Conservation (phyloP, 1,284 basidiomycete species). For the Heterobasidion parviporum region DNA sequence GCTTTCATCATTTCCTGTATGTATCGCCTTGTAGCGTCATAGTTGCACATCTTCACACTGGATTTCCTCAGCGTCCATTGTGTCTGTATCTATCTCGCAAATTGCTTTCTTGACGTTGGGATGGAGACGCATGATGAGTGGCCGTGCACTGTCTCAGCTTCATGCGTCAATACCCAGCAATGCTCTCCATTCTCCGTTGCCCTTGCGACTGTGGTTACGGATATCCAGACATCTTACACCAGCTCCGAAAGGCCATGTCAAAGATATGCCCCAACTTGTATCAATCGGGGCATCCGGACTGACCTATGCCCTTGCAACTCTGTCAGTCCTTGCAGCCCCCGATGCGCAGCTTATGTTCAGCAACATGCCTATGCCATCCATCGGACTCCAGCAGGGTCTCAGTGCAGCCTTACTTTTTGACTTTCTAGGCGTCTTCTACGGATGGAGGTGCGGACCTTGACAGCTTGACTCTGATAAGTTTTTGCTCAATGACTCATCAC, state of each 20-base stretch:
- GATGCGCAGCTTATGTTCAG: slow-evolving; percentile 70
- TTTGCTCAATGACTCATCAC: neutral
- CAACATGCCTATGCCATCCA: slow-evolving; percentile 67
- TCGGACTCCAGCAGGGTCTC: slow-evolving; percentile 78
- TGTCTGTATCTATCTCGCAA: slow-evolving; percentile 66
- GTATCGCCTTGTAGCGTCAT: neutral
- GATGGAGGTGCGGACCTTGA: slow-evolving; percentile 62
- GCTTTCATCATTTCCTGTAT: neutral
- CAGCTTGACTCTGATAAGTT: too few species aligned
- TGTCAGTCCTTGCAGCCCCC: slow-evolving; percentile 81
- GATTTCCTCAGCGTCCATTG: slow-evolving; percentile 48
- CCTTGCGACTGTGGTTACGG: slow-evolving; percentile 17
- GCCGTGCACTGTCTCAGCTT: too few species aligned
- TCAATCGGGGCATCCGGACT: slow-evolving; percentile 83
- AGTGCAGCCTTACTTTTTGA: slow-evolving; percentile 65
- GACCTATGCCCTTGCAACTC: slow-evolving; percentile 69
- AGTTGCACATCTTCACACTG: neutral
- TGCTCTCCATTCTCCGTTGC: neutral
- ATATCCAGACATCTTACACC: slow-evolving; percentile 50
- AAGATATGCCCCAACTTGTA: slow-evolving; percentile 40
- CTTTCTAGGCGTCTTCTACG: slow-evolving; percentile 63
- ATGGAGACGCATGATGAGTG: too few species aligned
- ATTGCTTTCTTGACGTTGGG: too few species aligned
- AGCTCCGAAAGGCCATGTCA: slow-evolving; percentile 18
- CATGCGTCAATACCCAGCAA: too few species aligned